These are phyloP conservation scores for Ceratocystis eucalypticola DNA, from an alignment of 2,329 filamentous ascomycete species.

Conservation along the genomic window DNA sequence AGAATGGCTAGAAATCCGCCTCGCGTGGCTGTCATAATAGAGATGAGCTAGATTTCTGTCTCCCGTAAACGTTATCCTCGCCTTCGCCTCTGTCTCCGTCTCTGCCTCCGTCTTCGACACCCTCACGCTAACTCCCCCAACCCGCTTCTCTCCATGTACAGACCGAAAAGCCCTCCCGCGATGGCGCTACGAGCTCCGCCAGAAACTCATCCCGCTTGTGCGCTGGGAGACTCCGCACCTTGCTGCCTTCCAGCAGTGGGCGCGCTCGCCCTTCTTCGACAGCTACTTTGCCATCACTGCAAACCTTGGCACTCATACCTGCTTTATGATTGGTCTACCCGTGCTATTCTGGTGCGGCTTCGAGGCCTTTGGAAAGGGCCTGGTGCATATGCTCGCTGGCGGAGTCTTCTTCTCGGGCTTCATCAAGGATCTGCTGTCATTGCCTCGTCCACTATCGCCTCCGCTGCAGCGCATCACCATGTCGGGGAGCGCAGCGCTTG, in stretches of 20 bases:
- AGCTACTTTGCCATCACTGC: slow-evolving; percentile 95
- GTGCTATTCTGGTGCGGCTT: slow-evolving; percentile 96
- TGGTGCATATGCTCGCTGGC: slow-evolving; percentile 61
- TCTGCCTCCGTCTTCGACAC: not conserved
- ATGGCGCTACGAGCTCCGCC: slow-evolving; percentile 81
- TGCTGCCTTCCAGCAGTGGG: slow-evolving; percentile 65
- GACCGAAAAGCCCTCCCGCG: slow-evolving; percentile 68
- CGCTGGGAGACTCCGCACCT: slow-evolving; percentile 93
- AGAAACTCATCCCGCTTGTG: slow-evolving; percentile 69
- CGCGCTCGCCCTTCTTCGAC: slow-evolving; percentile 75
- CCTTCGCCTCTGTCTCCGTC: slow-evolving; percentile 5
- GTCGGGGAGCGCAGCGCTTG: slow-evolving; percentile 86
- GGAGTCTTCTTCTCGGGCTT: slow-evolving; percentile 86
- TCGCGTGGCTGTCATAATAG: too few relatives aligned
- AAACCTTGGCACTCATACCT: slow-evolving; percentile 93
- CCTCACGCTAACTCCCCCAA: not conserved
- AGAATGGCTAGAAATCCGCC: not conserved
- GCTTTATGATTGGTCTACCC: slow-evolving; percentile 92
- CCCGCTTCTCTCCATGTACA: slow-evolving; percentile 28
- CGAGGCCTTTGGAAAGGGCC: slow-evolving; percentile 66
- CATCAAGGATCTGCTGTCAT: slow-evolving; percentile 83
- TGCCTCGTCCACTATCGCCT: slow-evolving; percentile 82
- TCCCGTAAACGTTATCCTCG: not conserved
- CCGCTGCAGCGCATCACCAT: slow-evolving; percentile 91
- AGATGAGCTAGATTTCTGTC: too few relatives aligned